Base-by-base conservation (phyloP, 441 rosid species). In the Kokia cookei region DNA sequence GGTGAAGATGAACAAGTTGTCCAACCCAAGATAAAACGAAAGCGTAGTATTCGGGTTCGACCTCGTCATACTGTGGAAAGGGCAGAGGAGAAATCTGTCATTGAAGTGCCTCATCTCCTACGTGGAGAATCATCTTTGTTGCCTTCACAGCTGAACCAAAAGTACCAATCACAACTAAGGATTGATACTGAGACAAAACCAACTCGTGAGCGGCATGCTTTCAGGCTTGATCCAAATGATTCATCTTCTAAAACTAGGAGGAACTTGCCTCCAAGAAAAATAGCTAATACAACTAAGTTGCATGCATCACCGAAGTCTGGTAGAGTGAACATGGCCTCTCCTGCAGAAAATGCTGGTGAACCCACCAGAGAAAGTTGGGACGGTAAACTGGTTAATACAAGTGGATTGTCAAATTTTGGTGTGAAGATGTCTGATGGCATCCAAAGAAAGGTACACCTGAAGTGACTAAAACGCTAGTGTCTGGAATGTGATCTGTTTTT, bases 1-100 rank as follows among this genome's bases (percentile, higher is more conserved):
- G 98, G 93, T 72, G 99, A 94, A 84, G 98, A 94, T 66, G 98
- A 96, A 76, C 99, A 94, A 85, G 99, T 96, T 84, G 73, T 94
- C 79, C 98, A 94, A 80, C 99, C 99, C 72, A 96, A 83, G 85
- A 90, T 96, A 80, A 94, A 90, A 86, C 83, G 98, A 71, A 96
- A 96, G 77, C 97, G 98, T 19, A 96, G 99, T 81, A 88, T 93
- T 80, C 89, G 99, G 68, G 53, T 91, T 80, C 91, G 99, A 62
- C 98, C 98, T 42, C 97, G 98, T 68, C 97, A 86, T 50, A 79
- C 89, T 17, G 57, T 84, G 80, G 98, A 94, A 82, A 93, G 81
- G 84, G 77, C 73, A 63, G 97, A 89, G 70, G 91, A 84, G 80
- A 89, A 83, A 74, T 73, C 82, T 57, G 82, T 84, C 78, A 78